phyloP scores from a whole-genome alignment of 768 basidiomycete species.

The Hydnum rufescens region DNA sequence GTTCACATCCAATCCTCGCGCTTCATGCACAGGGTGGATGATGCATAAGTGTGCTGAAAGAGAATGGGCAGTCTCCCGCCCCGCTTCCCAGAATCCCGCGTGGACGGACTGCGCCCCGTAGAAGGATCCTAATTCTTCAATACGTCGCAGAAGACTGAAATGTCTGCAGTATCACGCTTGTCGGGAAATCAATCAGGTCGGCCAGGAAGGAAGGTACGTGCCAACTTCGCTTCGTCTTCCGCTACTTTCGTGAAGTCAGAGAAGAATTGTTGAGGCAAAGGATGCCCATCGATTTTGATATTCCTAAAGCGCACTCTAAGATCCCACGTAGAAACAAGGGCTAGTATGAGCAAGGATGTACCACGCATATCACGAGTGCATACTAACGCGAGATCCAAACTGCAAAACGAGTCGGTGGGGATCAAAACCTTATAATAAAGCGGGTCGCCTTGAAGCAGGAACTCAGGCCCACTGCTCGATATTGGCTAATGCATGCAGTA shows the following conservation, averaged over 20 bases:
- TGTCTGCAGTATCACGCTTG: conserved; percentile 5
- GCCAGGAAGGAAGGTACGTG: too few relatives aligned
- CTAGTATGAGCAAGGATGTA: conserved; percentile 3
- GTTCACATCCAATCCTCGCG: conserved; percentile 67
- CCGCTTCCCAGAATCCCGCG: conserved; percentile 64
- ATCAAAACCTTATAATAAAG: neutral
- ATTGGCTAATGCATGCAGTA: conserved; percentile 68
- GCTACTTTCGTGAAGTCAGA: conserved; percentile 71
- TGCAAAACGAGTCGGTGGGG: too few relatives aligned
- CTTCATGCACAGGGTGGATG: conserved; percentile 74
- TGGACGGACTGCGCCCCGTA: conserved; percentile 58
- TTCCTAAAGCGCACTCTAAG: conserved; percentile 57
- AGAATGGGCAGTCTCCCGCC: conserved; percentile 42
- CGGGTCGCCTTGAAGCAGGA: neutral
- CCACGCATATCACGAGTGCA: neutral
- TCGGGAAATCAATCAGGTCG: neutral
- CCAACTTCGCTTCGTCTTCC: conserved; percentile 38
- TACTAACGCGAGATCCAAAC: conserved; percentile 49
- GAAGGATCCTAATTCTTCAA: conserved; percentile 57
- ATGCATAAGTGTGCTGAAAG: conserved; percentile 57
- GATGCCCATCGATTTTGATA: conserved; percentile 21
- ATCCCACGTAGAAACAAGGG: conserved; percentile 40
- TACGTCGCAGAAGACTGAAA: conserved; percentile 8
- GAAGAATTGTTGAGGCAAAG: conserved; percentile 53
- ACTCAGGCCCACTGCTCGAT: conserved; percentile 82